phyloP scores from a whole-genome alignment of 1,284 basidiomycete genomes.

The Heterobasidion occidentale region DNA sequence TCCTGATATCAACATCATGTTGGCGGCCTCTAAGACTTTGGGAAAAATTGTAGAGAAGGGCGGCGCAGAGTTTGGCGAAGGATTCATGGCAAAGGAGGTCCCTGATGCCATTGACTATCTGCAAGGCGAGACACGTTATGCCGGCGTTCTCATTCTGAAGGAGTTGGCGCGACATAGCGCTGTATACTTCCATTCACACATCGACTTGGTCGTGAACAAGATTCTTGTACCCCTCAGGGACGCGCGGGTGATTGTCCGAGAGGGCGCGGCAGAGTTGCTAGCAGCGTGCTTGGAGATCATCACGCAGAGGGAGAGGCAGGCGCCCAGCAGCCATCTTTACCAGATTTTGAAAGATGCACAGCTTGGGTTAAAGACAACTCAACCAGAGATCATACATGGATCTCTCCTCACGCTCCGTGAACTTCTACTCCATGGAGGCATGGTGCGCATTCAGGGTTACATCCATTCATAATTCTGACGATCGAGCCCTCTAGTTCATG shows the following conservation, averaged over 20 bases:
- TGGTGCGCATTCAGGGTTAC: constrained; percentile 39
- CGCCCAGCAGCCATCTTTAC: constrained; percentile 59
- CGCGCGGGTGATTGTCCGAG: constrained; percentile 76
- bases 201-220: constrained; percentile 83
- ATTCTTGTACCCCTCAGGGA: constrained; percentile 87
- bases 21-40: constrained; percentile 80
- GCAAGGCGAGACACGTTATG: constrained; percentile 72
- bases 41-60: constrained; percentile 79
- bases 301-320: constrained; percentile 61
- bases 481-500: constrained; percentile 66
- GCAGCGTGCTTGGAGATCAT: constrained; percentile 87
- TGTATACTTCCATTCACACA: constrained; percentile 80
- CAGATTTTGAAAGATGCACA: constrained; percentile 89
- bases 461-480: constrained; percentile 1
- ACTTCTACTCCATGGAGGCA: constrained; percentile 87
- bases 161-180: constrained; percentile 86
- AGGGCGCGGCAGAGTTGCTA: constrained; percentile 86
- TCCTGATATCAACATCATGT: constrained; percentile 81
- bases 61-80: constrained; percentile 76
- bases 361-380: constrained; percentile 73
- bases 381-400: constrained; percentile 87
- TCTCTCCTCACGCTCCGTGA: constrained; percentile 91
- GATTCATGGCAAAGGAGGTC: constrained; percentile 83
- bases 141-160: constrained; percentile 83
- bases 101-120: constrained; percentile 75